A percentile compares a stretch with the other conserved stretches of the same genome.
These are phyloP conservation scores for Phytophthora multivora DNA, from an alignment of 352 stramenopile species.

Conservation along the genomic window DNA sequence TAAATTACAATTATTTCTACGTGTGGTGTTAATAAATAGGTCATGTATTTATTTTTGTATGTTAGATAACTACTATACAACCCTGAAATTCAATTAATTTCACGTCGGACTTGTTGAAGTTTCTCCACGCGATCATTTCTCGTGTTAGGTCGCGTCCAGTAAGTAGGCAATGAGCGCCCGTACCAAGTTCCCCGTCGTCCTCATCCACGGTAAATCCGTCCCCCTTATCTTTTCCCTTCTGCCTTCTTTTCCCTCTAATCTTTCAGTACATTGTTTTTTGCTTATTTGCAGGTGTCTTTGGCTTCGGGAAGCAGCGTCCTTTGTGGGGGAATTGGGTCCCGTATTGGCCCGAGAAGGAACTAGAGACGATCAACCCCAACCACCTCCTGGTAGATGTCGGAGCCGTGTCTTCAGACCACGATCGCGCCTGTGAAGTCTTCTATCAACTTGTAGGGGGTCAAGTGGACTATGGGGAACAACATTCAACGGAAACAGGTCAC, in stretches of 20 bases:
- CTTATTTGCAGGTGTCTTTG: constrained; percentile 49
- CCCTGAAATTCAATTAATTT: too few relatives aligned
- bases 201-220: constrained; percentile 55
- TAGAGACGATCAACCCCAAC: constrained; percentile 57
- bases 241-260: not conserved
- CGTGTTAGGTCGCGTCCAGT: constrained; percentile 1
- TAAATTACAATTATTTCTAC: too few relatives aligned
- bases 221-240: not conserved
- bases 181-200: constrained; percentile 62
- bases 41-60: too few relatives aligned
- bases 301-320: constrained; percentile 52
- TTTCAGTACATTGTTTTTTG: not conserved
- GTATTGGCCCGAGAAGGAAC: constrained; percentile 61
- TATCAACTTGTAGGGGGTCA: constrained; percentile 62
- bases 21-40: too few relatives aligned
- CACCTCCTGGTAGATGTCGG: constrained; percentile 67
- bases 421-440: constrained; percentile 70
- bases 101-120: constrained; percentile 14
- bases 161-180: constrained; percentile 28
- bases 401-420: constrained; percentile 65
- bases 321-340: constrained; percentile 50
- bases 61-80: too few relatives aligned
- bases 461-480: constrained; percentile 68
- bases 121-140: not conserved
- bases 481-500: constrained; percentile 41